Base-by-base conservation (phyloP, 345 rosid genomes). In the Murraya paniculata region DNA sequence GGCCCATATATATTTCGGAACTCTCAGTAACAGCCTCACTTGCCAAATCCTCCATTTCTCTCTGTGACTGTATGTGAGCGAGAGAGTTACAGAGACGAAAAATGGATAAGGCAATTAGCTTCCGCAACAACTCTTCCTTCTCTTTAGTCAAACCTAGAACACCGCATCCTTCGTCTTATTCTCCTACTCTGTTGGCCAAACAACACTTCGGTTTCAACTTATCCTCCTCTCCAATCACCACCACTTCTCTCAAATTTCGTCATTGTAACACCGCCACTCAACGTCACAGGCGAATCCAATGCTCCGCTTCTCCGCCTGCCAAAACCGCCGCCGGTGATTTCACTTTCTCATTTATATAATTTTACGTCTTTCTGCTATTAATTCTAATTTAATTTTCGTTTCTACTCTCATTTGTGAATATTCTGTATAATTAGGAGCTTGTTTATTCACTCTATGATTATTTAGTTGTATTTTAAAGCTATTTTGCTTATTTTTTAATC, bases 251-350 rank as follows among this genome's bases (percentile, higher is more conserved):
- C 45, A 90, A 81, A 50, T 79, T 82, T 56, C 86, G 75, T 80
- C 77, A 89, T 25, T 73, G 81, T 68, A 68, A 27, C 27, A 72
- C 73, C 57, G 19, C 22, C 57, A 53, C 64, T n/a, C 73, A 31
- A n/a, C 33, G 71, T 74, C 82, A 38, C 73, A 73, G 72, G 70
- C 87, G 90, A 22, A 81, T 90, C 88, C 81, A 83, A 58, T 93
- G 95, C 88, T 88, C 98, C 73, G 91, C 76, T 79, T 83, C 96
- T 85, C 86, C 82, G 35, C 88, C 91, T 59, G 53, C 91, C 21
- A 90, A 90, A 81, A 28, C 94, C 45, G 56, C 89, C 57, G 50
- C 85, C 9, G 97, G 98, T 94, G 78, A 78, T 75, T 80, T 5
- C 50, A 74, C 33, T 11, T 57, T 76, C 36, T 50, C 56, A 1